phyloP scores from a whole-genome alignment of 2,329 filamentous ascomycete genomes.

The Stagonosporopsis vannaccii region DNA sequence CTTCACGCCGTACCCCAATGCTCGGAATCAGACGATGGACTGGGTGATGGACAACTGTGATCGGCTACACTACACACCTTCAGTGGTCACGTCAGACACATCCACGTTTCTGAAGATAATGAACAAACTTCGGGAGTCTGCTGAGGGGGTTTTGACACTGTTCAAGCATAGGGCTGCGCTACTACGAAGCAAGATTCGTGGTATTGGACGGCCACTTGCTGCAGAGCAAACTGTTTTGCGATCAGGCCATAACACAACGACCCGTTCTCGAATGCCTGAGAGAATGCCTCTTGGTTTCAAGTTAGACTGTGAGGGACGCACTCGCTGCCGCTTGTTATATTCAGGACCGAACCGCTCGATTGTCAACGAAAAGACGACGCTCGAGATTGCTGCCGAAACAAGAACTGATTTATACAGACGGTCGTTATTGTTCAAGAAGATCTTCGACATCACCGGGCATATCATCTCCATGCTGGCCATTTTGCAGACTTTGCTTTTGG shows the following conservation, averaged over 20 bases:
- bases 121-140: background rate
- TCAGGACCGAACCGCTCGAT: background rate
- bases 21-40: conserved; percentile 26
- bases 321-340: conserved; percentile 21
- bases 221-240: background rate
- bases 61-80: conserved; percentile 28
- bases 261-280: background rate
- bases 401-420: background rate
- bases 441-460: background rate
- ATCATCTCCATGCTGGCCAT: background rate
- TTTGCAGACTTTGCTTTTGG: background rate
- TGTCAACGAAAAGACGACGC: background rate
- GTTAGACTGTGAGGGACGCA: conserved; percentile 9
- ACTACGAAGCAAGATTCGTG: background rate
- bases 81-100: background rate
- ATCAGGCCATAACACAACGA: background rate
- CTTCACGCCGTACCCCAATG: conserved; percentile 22
- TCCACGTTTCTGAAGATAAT: conserved; percentile 2
- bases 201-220: background rate
- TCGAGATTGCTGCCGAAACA: background rate
- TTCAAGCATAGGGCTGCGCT: background rate
- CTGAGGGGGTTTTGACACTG: background rate
- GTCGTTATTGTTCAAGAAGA: background rate
- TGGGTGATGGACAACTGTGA: conserved; percentile 35
- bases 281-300: conserved; percentile 23